These are phyloP conservation scores for Lachnellula hyalina DNA, from an alignment of 2,329 filamentous ascomycete genomes.

Conservation along the genomic window DNA sequence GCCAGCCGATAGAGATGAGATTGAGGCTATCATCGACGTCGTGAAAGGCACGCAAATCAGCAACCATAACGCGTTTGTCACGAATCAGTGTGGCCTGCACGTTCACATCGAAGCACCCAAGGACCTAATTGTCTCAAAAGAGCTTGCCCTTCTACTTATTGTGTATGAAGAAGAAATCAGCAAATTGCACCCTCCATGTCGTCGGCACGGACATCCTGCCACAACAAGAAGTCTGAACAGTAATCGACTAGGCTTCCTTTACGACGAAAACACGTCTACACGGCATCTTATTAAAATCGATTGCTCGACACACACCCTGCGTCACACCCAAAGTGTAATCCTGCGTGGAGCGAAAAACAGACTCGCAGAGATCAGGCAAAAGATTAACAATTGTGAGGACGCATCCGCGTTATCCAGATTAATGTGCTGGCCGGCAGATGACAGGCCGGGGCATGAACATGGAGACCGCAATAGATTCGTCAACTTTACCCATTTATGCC, in stretches of 20 bases:
- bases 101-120: slow-evolving; percentile 23
- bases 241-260: slow-evolving; percentile 18
- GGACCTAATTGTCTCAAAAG: slow-evolving; percentile 12
- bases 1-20: slow-evolving; percentile 1
- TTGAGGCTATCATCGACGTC: slow-evolving; percentile 11
- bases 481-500: slow-evolving; percentile 14
- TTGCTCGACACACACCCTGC: not conserved
- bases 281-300: not conserved
- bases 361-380: not conserved
- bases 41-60: slow-evolving; percentile 5
- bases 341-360: not conserved
- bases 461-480: slow-evolving; percentile 14
- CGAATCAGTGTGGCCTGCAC: slow-evolving; percentile 25
- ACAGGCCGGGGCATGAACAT: not conserved
- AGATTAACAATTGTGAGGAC: not conserved
- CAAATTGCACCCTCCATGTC: slow-evolving; percentile 19
- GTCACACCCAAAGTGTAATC: not conserved
- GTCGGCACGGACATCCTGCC: slow-evolving; percentile 15
- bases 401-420: not conserved
- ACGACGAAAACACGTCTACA: not conserved
- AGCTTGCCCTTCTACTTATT: slow-evolving; percentile 20
- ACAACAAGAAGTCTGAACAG: slow-evolving; percentile 12
- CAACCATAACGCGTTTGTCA: slow-evolving; percentile 18
- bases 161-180: slow-evolving; percentile 26
- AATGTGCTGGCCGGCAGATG: slow-evolving; percentile 11